Conservation (phyloP, 164 flowering plant genomes). For the Aristolochia californica region DNA sequence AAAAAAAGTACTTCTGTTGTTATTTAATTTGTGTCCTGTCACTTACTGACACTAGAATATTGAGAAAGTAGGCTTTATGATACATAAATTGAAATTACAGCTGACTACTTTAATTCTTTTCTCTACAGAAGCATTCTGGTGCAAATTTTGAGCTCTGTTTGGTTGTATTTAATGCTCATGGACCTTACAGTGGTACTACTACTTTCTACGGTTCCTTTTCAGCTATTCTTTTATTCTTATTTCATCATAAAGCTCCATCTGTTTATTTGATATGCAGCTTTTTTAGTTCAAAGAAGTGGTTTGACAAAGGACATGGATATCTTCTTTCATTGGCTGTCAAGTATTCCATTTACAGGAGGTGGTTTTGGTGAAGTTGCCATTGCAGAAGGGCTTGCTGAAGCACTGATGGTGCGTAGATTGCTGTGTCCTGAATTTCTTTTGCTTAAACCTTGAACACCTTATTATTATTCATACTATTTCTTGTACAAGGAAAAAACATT, state of each 20-base stretch:
- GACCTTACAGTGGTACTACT: slow-evolving; percentile 57
- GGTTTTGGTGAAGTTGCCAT: slow-evolving; percentile 89
- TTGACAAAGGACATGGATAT: slow-evolving; percentile 75
- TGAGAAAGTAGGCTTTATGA: too few relatives aligned
- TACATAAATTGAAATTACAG: too few relatives aligned
- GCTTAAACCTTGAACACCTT: too few relatives aligned
- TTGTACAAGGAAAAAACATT: too few relatives aligned
- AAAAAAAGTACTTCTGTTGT: too few relatives aligned
- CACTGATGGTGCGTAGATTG: slow-evolving; percentile 51
- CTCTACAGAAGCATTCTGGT: slow-evolving; percentile 51
- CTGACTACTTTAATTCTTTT: too few relatives aligned
- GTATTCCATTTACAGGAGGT: slow-evolving; percentile 77
- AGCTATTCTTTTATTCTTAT: not conserved
- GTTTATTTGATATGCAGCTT: slow-evolving; percentile 35
- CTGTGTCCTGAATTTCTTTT: not conserved
- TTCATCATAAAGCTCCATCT: not conserved
- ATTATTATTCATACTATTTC: too few relatives aligned
- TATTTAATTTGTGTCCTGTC: too few relatives aligned
- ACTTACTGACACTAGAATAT: too few relatives aligned
- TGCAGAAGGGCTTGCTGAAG: slow-evolving; percentile 91
- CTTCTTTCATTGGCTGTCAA: slow-evolving; percentile 74
- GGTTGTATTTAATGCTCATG: slow-evolving; percentile 70
- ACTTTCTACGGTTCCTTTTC: slow-evolving; percentile 4
- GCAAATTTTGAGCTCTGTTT: slow-evolving; percentile 46
- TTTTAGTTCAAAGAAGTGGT: slow-evolving; percentile 71